Base-by-base conservation (phyloP, 2,329 filamentous ascomycete species). In the Ophiostoma sp. region DNA sequence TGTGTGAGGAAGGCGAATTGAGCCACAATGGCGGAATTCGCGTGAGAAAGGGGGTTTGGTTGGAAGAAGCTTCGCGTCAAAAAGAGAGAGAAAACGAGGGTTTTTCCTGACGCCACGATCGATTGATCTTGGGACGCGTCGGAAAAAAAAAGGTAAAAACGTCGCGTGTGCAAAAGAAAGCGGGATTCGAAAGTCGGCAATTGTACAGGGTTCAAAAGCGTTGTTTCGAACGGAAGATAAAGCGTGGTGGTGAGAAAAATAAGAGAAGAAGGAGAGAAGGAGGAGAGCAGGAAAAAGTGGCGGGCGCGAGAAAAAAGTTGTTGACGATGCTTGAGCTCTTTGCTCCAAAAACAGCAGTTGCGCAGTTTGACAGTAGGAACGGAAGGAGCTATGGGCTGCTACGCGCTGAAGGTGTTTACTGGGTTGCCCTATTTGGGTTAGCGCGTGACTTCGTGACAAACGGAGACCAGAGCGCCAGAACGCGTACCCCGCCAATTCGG, bases 401-500 rank as follows among this genome's bases (percentile, higher is more conserved):
- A 68, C 64, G 45, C 42, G 42, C 64, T 69, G 22, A 7, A 57
- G 52, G 52, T 72, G 71, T 72, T 72, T 72, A 72, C 71, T 50
- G 50, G 6, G 61, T 72, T 72, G 19, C 71, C 63, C 66, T 55
- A 48, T 69, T 55, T 15, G 36, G 71, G 17, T 22, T 68, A 72
- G 71, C 50, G 39, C 25, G 42, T 48, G 2, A 45, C 42, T 36
- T 33, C 42, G 64, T 50, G 45, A n/a, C 64, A 33, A 50, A 15
- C 25, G 45, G 28, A 48, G 42, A 48, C 15, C 2, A 15, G 19
- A 48, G 33, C 15, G 36, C 12, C 66, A 69, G 17, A 45, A 72
- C 71, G 71, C 50, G 66, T 66, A 72, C 63, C 71, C 71, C 71
- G 63, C 63, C 63, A 61, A 69, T 61, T 61, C 50, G 48, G 66